Evolutionary conservation across 2,329 filamentous ascomycete species (phyloP), one percentile per base, ranked within the genome.

Genomic region (Fusarium clavum): DNA sequence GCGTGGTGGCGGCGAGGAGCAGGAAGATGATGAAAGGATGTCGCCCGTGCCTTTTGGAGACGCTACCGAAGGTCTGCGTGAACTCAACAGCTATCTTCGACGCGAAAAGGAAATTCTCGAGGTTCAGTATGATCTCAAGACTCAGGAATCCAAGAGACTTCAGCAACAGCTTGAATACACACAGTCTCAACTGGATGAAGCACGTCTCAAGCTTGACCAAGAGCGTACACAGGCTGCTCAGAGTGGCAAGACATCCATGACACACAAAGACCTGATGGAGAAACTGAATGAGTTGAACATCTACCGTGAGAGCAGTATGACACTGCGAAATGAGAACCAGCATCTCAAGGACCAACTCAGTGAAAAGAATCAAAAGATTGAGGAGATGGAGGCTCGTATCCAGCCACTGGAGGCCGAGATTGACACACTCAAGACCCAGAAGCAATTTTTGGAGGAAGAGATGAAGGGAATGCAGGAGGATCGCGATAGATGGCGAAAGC

Each of bases 81-180:
- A 98, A 76, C 88, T 99, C 60, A 97, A 97, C 81, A 92, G 89
- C 67, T 99, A 96, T 79, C 84, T 99, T 66, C 91, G 95, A 47
- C 92, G 94, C 44, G 97, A 99, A 81, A 99, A 98, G 84, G 96
- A 98, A 78, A 98, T 99, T 71, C 87, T 98, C 11, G 95, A 99
- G 74, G 93, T 98, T n/a, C 95, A 98, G 76, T 92, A 94, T 75
- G 94, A 98, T 73, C 85, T 98, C 46, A 94, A 95, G 75, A 86
- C 90, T 1, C 93, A 97, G 74, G 96, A 99, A 80, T 87, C 90
- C 57, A 97, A 97, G 81, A 90, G 96, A 57, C 82, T 98, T 44
- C 93, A 95, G 76, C 94, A 98, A 75, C 94, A 98, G 77, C 87
- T 98, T 25, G 92, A 97, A 53, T 94, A 97, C 77, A 87, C 91